Evolutionary conservation across 495 filamentous ascomycete species (phyloP), one percentile per base, ranked within the genome.

Genomic region (Daldinia bambusicola): DNA sequence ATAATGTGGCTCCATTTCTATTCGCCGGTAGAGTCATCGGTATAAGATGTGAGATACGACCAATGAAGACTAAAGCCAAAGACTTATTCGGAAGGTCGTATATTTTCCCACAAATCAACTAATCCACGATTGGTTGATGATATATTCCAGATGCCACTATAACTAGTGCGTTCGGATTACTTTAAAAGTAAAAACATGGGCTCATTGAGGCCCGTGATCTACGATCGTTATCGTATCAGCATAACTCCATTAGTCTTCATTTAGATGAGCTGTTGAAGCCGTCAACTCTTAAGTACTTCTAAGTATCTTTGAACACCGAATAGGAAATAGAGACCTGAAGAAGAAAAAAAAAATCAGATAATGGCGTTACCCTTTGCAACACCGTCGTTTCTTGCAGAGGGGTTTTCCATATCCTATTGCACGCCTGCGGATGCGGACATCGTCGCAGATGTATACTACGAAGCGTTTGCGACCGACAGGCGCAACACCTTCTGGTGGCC

Each of bases 401-500:
- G 63, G 13, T 74, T 77, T 61, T 55, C 63, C 8, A 57, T 76
- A 3, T 72, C 74, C 34, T 61, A 51, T 30, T 62, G 65, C 31
- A 74, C 62, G 7, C 30, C 38, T 14, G 66, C 68, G 16, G 75
- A 77, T 48, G 48, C 72, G 16, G 45, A 76, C 38, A 51, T 41
- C 0, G 2, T 77, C 2, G 18, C 48, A 50, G 63, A 69, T 14
- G 30, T 72, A 8, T 77, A 77, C 60, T 76, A 70, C 13, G 66
- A 66, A 0, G 40, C 65, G 6, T 77, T 77, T 34, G 26, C 18
- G 1, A 61, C 53, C 2, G 71, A 74, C 37, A 60, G 22, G 6
- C 43, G 60, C 51, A 76, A 72, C 60, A 66, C 66, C 1, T 77
- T 67, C 32, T 77, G 75, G 75, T 77, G 75, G 75, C 22, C 75